Conservation (phyloP, 202 grass and related monocot genomes). For the Schoenoplectus tabernaemontani region DNA sequence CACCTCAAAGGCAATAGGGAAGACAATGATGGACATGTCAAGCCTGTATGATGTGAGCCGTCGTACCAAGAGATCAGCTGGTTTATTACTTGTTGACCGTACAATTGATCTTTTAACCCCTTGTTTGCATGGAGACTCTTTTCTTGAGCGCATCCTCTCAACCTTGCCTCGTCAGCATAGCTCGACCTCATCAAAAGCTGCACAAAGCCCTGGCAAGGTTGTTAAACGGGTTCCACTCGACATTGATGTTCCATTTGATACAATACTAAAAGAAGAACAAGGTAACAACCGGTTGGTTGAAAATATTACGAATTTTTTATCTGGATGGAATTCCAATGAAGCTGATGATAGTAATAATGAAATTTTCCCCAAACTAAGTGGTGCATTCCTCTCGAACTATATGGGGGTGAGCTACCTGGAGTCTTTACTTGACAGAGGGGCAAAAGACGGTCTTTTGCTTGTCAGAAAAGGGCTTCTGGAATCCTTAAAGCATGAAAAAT, state of each 20-base stretch:
- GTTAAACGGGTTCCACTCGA: conserved; percentile 53
- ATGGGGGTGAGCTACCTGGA: conserved; percentile 54
- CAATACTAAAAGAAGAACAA: conserved; percentile 52
- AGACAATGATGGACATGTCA: conserved; percentile 97
- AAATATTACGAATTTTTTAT: conserved; percentile 63
- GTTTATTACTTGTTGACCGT: conserved; percentile 80
- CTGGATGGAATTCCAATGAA: conserved; percentile 70
- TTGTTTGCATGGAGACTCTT: conserved; percentile 73
- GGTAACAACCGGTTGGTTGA: conserved; percentile 40
- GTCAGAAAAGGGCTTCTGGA: conserved; percentile 94
- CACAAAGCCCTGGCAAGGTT: conserved; percentile 36
- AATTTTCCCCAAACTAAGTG: conserved; percentile 36
- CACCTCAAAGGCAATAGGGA: conserved; percentile 83
- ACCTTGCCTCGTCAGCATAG: conserved; percentile 55
- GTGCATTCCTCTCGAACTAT: conserved; percentile 77
- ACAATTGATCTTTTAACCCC: conserved; percentile 93
- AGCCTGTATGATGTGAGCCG: conserved; percentile 92
- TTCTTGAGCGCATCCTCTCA: conserved; percentile 75
- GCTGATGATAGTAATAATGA: conserved; percentile 27
- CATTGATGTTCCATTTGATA: conserved; percentile 66
- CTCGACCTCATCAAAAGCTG: conserved; percentile 39
- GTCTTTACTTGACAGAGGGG: conserved; percentile 66
- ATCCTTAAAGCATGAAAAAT: conserved; percentile 59
- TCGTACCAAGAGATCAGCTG: conserved; percentile 79
- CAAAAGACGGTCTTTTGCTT: conserved; percentile 65